phyloP scores from a whole-genome alignment of 164 flowering plant genomes.

The Brasenia schreberi region DNA sequence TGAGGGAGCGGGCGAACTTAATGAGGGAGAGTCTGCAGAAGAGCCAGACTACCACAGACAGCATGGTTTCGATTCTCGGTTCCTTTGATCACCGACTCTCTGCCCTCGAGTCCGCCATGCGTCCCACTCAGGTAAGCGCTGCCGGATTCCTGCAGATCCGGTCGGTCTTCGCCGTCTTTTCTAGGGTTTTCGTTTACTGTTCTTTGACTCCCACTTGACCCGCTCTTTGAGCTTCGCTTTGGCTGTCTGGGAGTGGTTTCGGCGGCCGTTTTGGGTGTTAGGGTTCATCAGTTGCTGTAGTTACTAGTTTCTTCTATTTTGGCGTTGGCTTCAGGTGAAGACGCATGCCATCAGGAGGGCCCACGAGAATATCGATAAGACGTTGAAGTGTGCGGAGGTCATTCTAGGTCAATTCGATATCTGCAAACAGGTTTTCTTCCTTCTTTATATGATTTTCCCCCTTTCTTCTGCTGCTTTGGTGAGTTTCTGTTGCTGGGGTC shows the following conservation, averaged over 20 bases:
- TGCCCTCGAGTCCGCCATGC: slow-evolving; percentile 96
- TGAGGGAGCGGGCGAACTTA: slow-evolving; percentile 41
- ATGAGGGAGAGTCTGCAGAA: slow-evolving; percentile 71
- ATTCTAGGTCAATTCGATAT: slow-evolving; percentile 76
- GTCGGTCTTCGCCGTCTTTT: neutral
- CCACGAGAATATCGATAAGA: slow-evolving; percentile 89
- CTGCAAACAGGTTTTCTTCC: slow-evolving; percentile 47
- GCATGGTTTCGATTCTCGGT: slow-evolving; percentile 75
- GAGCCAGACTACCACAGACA: slow-evolving; percentile 81
- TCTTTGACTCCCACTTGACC: neutral
- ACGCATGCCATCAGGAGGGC: slow-evolving; percentile 87
- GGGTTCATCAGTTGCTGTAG: neutral
- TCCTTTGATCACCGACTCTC: slow-evolving; percentile 96
- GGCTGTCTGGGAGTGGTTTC: neutral
- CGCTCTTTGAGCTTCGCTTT: neutral
- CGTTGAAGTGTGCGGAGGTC: slow-evolving; percentile 82
- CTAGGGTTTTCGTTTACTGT: slow-evolving; percentile 2
- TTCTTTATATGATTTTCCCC: neutral
- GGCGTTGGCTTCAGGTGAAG: slow-evolving; percentile 33
- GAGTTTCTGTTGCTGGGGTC: too few species aligned
- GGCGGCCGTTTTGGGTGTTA: neutral
- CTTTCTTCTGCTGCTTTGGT: neutral
- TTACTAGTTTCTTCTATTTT: neutral
- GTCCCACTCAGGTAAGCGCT: slow-evolving; percentile 72
- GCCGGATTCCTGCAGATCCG: too few species aligned